These are phyloP conservation scores for Cystofilobasidium macerans DNA, from an alignment of 768 basidiomycete genomes.

Conservation along the genomic window DNA sequence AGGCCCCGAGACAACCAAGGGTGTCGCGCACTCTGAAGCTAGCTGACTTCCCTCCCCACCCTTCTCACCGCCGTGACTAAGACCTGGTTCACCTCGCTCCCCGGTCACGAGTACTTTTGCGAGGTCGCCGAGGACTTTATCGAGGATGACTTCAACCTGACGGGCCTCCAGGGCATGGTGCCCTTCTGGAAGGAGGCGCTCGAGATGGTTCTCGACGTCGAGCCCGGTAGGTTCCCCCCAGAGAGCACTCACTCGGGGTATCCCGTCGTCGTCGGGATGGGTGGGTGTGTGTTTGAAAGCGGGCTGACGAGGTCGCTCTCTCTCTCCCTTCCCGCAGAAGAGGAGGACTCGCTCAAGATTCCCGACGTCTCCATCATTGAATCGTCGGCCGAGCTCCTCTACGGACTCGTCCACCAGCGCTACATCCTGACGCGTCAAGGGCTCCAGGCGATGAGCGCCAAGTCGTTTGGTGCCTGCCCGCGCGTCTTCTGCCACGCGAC, in stretches of 20 bases:
- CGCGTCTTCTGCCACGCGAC: slow-evolving; percentile 83
- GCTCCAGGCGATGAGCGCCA: slow-evolving; percentile 93
- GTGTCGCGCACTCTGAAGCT: neutral
- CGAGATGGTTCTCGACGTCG: slow-evolving; percentile 99
- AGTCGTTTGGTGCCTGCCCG: slow-evolving; percentile 87
- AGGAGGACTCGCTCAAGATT: slow-evolving; percentile 85
- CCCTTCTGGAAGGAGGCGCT: slow-evolving; percentile 99
- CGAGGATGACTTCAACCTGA: slow-evolving; percentile 98
- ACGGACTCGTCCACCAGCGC: slow-evolving; percentile 93
- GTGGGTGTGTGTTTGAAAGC: no score
- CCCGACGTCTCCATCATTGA: slow-evolving; percentile 98
- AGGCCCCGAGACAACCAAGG: no score
- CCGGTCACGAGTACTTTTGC: slow-evolving; percentile 83
- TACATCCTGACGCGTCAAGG: slow-evolving; percentile 93
- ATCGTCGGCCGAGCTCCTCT: slow-evolving; percentile 90
- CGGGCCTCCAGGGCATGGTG: slow-evolving; percentile 86
- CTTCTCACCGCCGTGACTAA: neutral
- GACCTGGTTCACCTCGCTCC: slow-evolving; percentile 27
- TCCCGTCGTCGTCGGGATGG: no score
- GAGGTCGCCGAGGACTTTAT: slow-evolving; percentile 98
- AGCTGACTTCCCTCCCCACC: neutral
- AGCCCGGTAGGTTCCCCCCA: slow-evolving; percentile 69
- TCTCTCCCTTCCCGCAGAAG: slow-evolving; percentile 26
- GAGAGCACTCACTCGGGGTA: no score
- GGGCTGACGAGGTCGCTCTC: neutral